Base-by-base conservation (phyloP, 257 asterid species). In the Capsicum chinense region DNA sequence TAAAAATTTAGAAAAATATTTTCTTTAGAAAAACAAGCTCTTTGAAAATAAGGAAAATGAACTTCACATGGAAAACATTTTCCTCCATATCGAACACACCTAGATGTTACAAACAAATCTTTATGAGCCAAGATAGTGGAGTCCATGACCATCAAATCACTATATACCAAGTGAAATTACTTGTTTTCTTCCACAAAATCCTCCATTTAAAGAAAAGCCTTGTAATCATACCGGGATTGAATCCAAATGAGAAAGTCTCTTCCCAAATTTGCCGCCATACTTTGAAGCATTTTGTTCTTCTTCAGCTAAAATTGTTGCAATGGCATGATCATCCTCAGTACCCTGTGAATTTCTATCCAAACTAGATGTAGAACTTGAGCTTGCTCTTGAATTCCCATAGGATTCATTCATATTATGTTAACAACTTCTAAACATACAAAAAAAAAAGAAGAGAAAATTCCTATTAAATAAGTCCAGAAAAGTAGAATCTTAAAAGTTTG, bases 251-350 rank as follows among this genome's bases (percentile, higher is more conserved):
- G 99, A 94, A 68, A 96, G 98, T 91, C 97, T 90, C 89, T 88
- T 94, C 26, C 97, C 98, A 73, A 93, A 98, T 68, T 83, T 89
- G 63, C 89, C 93, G 82, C 84, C 79, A 26, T 35, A 73, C 84
- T 87, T 58, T 82, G 82, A 2, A 37, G 81, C 68, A 69, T 56
- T 83, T 69, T 60, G 88, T 59, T 94, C 98, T 13, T 94, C 98
- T 87, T 92, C 94, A 4, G 94, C 97, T 84, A 96, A 89, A 58
- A 93, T 90, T 21, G 83, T 87, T 52, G 98, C 99, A 88, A 96
- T 94, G 50, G 98, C 90, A 54, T 92, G 98, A 92, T 96, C 99
- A 90, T 96, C 99, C 86, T 96, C 98, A 26, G 98, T 93, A 82
- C 93, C 97, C 2, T 89, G 91, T 17, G 94, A 88, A 71, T 96